phyloP scores from a whole-genome alignment of 768 basidiomycete species.

The Pulveroboletus ravenelii region DNA sequence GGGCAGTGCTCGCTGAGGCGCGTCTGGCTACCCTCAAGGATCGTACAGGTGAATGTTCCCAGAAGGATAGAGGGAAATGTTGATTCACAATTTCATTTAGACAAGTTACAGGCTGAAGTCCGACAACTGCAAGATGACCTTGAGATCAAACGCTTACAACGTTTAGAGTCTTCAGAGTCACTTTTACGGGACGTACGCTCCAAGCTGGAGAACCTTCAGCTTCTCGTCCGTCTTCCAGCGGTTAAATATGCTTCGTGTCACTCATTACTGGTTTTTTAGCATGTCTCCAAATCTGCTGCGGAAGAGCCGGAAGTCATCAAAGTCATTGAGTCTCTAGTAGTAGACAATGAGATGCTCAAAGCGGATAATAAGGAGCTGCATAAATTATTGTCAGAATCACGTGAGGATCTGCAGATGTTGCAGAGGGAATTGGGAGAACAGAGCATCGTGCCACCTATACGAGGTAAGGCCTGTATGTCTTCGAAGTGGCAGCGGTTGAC shows the following conservation, averaged over 20 bases:
- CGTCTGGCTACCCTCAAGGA: conserved; percentile 61
- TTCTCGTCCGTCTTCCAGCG: conserved; percentile 40
- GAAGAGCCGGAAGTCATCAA: conserved; percentile 54
- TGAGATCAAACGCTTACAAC: conserved; percentile 54
- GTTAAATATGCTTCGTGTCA: not conserved
- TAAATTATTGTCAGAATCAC: conserved; percentile 63
- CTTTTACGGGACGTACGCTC: conserved; percentile 62
- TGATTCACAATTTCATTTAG: conserved; percentile 33
- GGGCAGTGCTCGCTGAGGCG: conserved; percentile 64
- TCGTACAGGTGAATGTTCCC: conserved; percentile 47
- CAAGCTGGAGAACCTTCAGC: conserved; percentile 57
- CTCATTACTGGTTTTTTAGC: conserved; percentile 27
- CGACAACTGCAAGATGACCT: conserved; percentile 58
- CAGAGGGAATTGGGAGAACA: conserved; percentile 77
- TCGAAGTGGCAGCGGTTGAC: conserved; percentile 2
- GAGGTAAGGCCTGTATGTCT: conserved; percentile 31
- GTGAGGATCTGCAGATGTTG: conserved; percentile 67
- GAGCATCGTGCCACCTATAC: conserved; percentile 44
- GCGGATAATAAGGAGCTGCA: conserved; percentile 79
- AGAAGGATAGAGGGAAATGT: not conserved
- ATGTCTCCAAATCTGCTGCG: conserved; percentile 34
- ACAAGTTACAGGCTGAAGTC: conserved; percentile 66
- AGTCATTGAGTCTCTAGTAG: conserved; percentile 80
- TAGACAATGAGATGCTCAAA: conserved; percentile 79
- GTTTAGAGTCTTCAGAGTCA: conserved; percentile 62